Evolutionary conservation across 805 yeast genomes (phyloP).

Genomic region (Hagleromyces aurorensis): DNA sequence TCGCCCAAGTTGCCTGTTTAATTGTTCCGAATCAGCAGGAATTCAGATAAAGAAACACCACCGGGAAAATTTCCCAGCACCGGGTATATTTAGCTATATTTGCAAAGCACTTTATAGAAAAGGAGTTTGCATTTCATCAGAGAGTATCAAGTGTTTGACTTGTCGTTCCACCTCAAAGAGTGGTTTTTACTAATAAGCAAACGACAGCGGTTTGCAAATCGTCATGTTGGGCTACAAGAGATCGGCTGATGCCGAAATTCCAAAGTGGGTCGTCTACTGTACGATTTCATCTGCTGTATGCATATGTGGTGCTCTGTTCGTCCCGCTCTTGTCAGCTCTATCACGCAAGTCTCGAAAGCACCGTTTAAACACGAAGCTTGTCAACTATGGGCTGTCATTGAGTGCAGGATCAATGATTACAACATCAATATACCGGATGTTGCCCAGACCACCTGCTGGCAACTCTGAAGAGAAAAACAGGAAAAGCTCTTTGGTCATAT

Average conservation of each 20-base stretch:
- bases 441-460: conserved; percentile 56
- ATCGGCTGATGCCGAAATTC: conserved; percentile 7
- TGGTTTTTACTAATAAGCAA: too few relatives aligned
- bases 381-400: conserved; percentile 67
- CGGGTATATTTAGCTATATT: too few relatives aligned
- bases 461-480: conserved; percentile 39
- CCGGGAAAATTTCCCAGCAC: too few relatives aligned
- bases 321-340: conserved; percentile 30
- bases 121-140: too few relatives aligned
- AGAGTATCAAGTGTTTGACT: too few relatives aligned
- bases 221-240: too few relatives aligned
- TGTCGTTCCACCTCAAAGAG: too few relatives aligned
- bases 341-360: conserved; percentile 13
- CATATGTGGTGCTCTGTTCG: conserved; percentile 58
- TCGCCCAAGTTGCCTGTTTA: too few relatives aligned
- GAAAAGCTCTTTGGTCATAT: conserved; percentile 36
- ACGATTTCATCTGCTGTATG: conserved; percentile 62
- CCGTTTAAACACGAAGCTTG: conserved; percentile 42
- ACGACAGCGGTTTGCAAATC: too few relatives aligned
- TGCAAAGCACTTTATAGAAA: too few relatives aligned
- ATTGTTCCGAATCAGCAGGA: too few relatives aligned
- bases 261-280: conserved; percentile 34
- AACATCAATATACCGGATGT: conserved; percentile 65
- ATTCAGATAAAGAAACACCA: too few relatives aligned
- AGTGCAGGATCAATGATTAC: conserved; percentile 77